Evolutionary conservation across 306 rosid genomes (phyloP).

Genomic region (Cucumis hystrix): DNA sequence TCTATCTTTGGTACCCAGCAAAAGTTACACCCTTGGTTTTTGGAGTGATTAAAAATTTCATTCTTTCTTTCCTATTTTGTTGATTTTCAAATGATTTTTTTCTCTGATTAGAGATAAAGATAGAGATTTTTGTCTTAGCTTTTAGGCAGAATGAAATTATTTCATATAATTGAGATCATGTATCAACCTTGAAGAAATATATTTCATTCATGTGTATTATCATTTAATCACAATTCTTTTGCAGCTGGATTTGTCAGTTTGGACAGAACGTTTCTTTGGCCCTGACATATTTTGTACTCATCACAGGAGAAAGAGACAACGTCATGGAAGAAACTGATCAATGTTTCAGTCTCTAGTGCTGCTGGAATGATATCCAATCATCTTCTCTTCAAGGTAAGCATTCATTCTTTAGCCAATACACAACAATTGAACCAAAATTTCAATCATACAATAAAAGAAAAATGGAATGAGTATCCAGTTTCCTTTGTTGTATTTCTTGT

Average conservation of each 20-base stretch:
- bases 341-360: slow-evolving; percentile 88
- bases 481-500: background rate
- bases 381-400: slow-evolving; percentile 77
- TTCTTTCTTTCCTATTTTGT: background rate
- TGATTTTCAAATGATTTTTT: too few species aligned
- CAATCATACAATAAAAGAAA: background rate
- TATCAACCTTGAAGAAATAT: background rate
- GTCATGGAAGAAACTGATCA: slow-evolving; percentile 82
- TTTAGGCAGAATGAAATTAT: background rate
- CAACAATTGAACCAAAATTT: background rate
- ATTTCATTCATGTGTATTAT: too few species aligned
- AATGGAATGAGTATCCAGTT: background rate
- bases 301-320: slow-evolving; percentile 91
- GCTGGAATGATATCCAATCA: slow-evolving; percentile 99
- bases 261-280: background rate
- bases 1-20: background rate
- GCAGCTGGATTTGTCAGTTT: background rate
- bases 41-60: background rate
- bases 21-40: background rate
- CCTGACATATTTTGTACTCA: background rate
- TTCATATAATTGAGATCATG: background rate
- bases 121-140: background rate
- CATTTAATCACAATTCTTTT: background rate
- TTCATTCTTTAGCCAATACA: background rate
- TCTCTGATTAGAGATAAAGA: background rate